A percentile compares a stretch with the other conserved stretches of the same genome.
phyloP scores from a whole-genome alignment of 2,329 filamentous ascomycete genomes.

The Trichoderma koningiopsis region DNA sequence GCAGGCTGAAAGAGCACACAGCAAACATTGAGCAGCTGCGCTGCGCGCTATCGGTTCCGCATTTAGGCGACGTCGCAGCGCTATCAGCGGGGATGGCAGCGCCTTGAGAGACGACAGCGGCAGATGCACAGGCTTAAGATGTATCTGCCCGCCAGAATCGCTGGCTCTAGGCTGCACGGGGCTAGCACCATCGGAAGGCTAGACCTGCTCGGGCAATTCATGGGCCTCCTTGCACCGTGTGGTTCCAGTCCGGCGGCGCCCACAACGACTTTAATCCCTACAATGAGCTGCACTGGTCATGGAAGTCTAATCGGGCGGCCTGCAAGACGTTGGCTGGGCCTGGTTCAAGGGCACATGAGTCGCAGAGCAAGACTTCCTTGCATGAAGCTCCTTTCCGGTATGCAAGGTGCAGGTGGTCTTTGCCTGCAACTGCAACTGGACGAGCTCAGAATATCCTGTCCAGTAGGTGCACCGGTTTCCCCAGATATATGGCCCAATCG shows the following conservation, averaged over 20 bases:
- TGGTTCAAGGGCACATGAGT: neutral
- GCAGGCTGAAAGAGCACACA: conserved; percentile 13
- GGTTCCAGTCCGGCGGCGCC: conserved; percentile 12
- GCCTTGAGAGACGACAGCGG: conserved; percentile 11
- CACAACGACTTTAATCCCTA: neutral
- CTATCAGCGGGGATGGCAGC: conserved; percentile 10
- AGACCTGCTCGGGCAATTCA: neutral
- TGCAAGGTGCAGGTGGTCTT: neutral
- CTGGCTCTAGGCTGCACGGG: neutral
- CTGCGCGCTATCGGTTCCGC: neutral
- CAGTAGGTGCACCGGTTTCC: neutral
- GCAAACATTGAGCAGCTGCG: neutral
- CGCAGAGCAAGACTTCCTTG: neutral
- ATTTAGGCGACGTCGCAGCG: neutral
- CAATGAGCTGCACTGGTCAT: neutral
- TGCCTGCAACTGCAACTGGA: neutral
- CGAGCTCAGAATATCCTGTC: neutral
- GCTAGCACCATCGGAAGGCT: neutral
- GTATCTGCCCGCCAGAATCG: neutral
- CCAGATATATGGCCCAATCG: neutral
- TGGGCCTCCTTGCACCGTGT: conserved; percentile 14
- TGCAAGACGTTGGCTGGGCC: neutral
- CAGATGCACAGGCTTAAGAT: conserved; percentile 16
- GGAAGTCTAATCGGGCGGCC: neutral
- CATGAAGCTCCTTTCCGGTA: neutral